phyloP scores from a whole-genome alignment of 2,329 filamentous ascomycete genomes.

The Beauveria brongniartii region DNA sequence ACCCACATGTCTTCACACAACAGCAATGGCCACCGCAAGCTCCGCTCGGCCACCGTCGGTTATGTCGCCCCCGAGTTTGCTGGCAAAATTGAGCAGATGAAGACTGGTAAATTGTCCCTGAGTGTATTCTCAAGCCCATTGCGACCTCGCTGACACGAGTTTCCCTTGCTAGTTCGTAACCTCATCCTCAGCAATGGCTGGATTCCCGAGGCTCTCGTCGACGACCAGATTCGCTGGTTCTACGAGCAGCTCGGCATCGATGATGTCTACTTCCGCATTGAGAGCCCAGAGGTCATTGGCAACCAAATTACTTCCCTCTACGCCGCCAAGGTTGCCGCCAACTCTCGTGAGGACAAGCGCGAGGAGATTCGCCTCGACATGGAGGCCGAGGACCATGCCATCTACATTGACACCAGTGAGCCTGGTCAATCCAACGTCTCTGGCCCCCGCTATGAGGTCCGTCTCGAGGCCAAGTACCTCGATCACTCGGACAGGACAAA shows the following conservation, averaged over 20 bases:
- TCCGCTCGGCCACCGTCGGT: slow-evolving; percentile 84
- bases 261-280: slow-evolving; percentile 95
- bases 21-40: slow-evolving; percentile 59
- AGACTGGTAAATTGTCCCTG: slow-evolving; percentile 48
- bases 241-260: slow-evolving; percentile 97
- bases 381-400: slow-evolving; percentile 88
- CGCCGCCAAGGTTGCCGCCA: slow-evolving; percentile 91
- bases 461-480: slow-evolving; percentile 92
- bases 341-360: slow-evolving; percentile 84
- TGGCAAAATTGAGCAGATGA: slow-evolving; percentile 88
- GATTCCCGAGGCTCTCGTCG: slow-evolving; percentile 75
- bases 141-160: slow-evolving; percentile 3
- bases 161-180: slow-evolving; percentile 58
- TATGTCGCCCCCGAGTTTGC: slow-evolving; percentile 93
- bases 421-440: slow-evolving; percentile 69
- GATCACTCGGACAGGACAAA: slow-evolving; percentile 65
- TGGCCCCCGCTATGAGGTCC: slow-evolving; percentile 87
- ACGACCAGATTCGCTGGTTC: slow-evolving; percentile 89
- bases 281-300: slow-evolving; percentile 76
- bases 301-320: slow-evolving; percentile 95
- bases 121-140: neutral
- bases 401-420: slow-evolving; percentile 96
- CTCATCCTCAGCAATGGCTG: slow-evolving; percentile 72
- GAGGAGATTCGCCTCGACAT: slow-evolving; percentile 94
- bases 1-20: slow-evolving; percentile 57